phyloP scores from a whole-genome alignment of 2,329 filamentous ascomycete species.

The Stachybotrys elegans region DNA sequence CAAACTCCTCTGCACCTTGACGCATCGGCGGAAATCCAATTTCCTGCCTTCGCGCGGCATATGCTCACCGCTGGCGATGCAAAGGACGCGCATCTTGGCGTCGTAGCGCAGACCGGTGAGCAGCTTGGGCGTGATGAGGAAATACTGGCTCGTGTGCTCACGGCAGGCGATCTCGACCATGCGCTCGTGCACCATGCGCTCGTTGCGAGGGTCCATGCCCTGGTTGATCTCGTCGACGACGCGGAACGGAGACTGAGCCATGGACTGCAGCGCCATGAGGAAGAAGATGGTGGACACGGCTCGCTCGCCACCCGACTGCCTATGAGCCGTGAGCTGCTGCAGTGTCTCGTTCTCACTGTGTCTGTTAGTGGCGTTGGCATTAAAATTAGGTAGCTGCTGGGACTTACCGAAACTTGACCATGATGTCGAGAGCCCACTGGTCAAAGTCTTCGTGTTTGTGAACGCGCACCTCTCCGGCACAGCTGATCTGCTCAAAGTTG shows the following conservation, averaged over 20 bases:
- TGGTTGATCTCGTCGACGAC: slow-evolving; percentile 99
- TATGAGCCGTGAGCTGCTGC: slow-evolving; percentile 81
- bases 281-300: slow-evolving; percentile 98
- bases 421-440: slow-evolving; percentile 88
- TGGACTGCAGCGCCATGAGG: slow-evolving; percentile 92
- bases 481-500: slow-evolving; percentile 92
- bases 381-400: background rate
- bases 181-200: slow-evolving; percentile 94
- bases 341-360: slow-evolving; percentile 72
- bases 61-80: slow-evolving; percentile 84
- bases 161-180: slow-evolving; percentile 97
- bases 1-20: slow-evolving; percentile 36
- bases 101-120: slow-evolving; percentile 83
- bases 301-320: slow-evolving; percentile 93
- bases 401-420: slow-evolving; percentile 84
- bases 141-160: slow-evolving; percentile 79
- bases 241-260: slow-evolving; percentile 91
- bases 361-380: slow-evolving; percentile 7
- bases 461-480: slow-evolving; percentile 83
- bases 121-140: slow-evolving; percentile 95
- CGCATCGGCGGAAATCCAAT: slow-evolving; percentile 43
- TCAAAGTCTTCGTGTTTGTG: slow-evolving; percentile 93
- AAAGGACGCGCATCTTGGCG: slow-evolving; percentile 84
- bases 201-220: slow-evolving; percentile 98
- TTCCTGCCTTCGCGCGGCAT: slow-evolving; percentile 51